These are phyloP conservation scores for Aspergillus pseudoviridinutans DNA, from an alignment of 2,329 filamentous ascomycete genomes.

Conservation along the genomic window DNA sequence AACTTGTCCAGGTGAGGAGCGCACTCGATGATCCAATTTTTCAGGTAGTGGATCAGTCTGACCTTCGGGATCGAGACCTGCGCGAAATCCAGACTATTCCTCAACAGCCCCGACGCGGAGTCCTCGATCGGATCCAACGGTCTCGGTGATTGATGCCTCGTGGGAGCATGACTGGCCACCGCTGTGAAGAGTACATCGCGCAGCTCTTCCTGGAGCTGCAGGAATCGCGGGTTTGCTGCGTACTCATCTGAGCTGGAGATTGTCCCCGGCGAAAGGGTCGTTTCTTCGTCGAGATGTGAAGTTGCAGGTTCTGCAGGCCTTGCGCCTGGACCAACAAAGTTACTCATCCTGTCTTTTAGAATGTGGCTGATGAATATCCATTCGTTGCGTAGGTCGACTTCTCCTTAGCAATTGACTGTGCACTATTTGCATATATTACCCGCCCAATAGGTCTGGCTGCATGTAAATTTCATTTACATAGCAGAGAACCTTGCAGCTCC, in stretches of 20 bases:
- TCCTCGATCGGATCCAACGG: conserved; percentile 20
- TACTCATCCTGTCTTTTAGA: not conserved
- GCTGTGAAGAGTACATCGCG: conserved; percentile 41
- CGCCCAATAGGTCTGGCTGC: not conserved
- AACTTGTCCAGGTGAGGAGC: conserved; percentile 51
- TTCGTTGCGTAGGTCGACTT: not conserved
- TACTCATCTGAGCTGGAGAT: conserved; percentile 24
- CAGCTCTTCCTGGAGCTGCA: conserved; percentile 43
- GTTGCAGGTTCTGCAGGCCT: not conserved
- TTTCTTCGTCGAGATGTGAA: conserved; percentile 16
- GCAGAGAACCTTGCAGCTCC: no score
- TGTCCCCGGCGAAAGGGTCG: conserved; percentile 21
- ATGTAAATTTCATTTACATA: not conserved
- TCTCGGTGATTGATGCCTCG: conserved; percentile 29
- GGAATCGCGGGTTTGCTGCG: conserved; percentile 36
- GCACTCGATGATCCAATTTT: conserved; percentile 35
- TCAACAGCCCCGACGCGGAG: conserved; percentile 3
- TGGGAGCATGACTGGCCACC: conserved; percentile 39
- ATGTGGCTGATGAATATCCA: not conserved
- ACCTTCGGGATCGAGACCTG: conserved; percentile 29
- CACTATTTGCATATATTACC: not conserved
- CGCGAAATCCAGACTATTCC: conserved; percentile 18
- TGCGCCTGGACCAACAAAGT: not conserved
- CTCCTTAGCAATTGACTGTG: not conserved
- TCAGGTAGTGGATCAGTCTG: conserved; percentile 37